Conservation (phyloP, 1,284 basidiomycete species). For the Hypsizygus ulmarius region DNA sequence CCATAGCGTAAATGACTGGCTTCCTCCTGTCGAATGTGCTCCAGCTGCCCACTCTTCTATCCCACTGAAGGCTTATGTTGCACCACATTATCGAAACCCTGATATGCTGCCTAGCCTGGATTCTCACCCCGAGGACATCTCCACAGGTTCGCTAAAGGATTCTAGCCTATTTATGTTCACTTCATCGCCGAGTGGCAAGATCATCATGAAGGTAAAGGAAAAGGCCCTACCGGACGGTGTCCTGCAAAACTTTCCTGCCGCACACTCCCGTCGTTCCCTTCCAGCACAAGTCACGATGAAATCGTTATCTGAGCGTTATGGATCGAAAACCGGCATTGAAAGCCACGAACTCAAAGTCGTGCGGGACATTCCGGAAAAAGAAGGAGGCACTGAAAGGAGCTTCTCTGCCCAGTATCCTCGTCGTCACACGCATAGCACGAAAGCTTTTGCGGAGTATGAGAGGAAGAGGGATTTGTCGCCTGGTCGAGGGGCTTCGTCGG, state of each 20-base stretch:
- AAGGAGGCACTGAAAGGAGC: background rate
- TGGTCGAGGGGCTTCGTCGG: too few species aligned
- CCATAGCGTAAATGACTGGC: slow-evolving; percentile 11
- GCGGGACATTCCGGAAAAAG: background rate
- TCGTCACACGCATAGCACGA: slow-evolving; percentile 1
- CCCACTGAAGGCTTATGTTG: slow-evolving; percentile 5
- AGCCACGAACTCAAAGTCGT: background rate
- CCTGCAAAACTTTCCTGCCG: background rate
- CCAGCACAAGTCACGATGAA: background rate
- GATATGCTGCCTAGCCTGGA: too few species aligned
- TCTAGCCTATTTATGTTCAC: too few species aligned
- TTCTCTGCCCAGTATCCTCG: background rate
- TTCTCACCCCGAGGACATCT: background rate
- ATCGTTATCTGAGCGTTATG: background rate
- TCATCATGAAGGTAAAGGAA: background rate
- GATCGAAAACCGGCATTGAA: background rate
- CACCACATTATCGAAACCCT: background rate
- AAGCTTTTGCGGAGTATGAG: background rate
- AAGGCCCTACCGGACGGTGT: background rate
- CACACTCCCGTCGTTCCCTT: background rate
- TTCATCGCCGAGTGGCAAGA: too few species aligned
- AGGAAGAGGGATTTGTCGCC: too few species aligned
- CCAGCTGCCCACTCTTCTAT: background rate
- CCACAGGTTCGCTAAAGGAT: background rate
- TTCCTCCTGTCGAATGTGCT: slow-evolving; percentile 4